Percentiles rank a stretch among this genome's conserved stretches.
Evolutionary conservation across 73 alveolate genomes (phyloP).

Genomic region (Loxodes magnus): DNA sequence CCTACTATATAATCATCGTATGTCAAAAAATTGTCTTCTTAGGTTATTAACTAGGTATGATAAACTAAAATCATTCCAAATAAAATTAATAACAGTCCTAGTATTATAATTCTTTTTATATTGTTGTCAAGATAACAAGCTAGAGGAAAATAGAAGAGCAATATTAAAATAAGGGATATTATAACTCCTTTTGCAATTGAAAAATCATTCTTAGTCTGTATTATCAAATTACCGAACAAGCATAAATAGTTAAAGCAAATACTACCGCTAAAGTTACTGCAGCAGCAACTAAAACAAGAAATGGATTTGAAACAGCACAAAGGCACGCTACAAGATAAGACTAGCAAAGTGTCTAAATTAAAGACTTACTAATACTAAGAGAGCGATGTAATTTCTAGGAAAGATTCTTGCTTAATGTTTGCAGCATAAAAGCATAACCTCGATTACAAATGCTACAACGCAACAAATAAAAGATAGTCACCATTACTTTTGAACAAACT

Average conservation of each 20-base stretch:
- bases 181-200: constrained; percentile 26
- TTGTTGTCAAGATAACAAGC: constrained; percentile 11
- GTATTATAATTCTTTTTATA: constrained; percentile 10
- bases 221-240: too few relatives aligned
- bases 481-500: too few relatives aligned
- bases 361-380: too few relatives aligned
- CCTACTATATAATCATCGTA: constrained; percentile 45
- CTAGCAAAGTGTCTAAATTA: background rate
- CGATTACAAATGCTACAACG: too few relatives aligned
- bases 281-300: constrained; percentile 38
- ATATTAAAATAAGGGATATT: constrained; percentile 7
- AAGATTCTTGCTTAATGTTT: too few relatives aligned
- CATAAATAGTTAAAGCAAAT: constrained; percentile 31
- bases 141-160: constrained; percentile 29
- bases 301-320: constrained; percentile 12
- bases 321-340: constrained; percentile 12
- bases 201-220: constrained; percentile 35
- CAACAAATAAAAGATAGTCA: too few relatives aligned
- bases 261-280: constrained; percentile 25
- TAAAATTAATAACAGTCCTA: constrained; percentile 16
- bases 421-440: too few relatives aligned
- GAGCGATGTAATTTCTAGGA: too few relatives aligned
- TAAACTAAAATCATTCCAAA: constrained; percentile 27
- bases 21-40: constrained; percentile 25
- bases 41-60: constrained; percentile 34